Evolutionary conservation across 2,329 filamentous ascomycete species (phyloP), one percentile per base, ranked within the genome.

Genomic region (Dothiorella sarmentorum): DNA sequence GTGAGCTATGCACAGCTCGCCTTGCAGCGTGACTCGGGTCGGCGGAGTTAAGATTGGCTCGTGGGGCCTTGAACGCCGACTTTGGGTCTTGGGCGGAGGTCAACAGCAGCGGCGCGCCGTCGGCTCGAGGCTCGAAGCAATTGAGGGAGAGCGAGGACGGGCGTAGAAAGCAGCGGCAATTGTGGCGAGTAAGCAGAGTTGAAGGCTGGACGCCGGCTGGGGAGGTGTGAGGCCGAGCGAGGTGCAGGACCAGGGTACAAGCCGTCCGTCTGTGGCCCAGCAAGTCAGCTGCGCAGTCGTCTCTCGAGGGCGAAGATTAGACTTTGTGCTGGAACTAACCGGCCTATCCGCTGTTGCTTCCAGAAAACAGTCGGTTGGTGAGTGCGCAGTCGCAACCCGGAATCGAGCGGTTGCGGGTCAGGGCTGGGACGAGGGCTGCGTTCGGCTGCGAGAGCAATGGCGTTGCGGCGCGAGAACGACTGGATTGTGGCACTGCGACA

Each of bases 241-340:
- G 35, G 51, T 37, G 37, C 37, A 56, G 29, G 53, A 20, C 29
- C 38, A 45, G 53, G 53, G 37, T 56, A 45, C 53, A 56, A 37
- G 53, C 38, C 51, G 51, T 43, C 35, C 51, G 51, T 43, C 35
- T 37, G 51, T 24, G 24, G 51, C 35, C 35, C 51, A 40, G 51
- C 40, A 43, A 45, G 53, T 56, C 53, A 56, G 53, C 53, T 56
- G 53, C 53, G 40, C 53, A 45, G 53, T 38, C 40, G 53, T 56
- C 53, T 56, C 26, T 38, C 35, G 53, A 45, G 26, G 40, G 53
- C 47, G 47, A n/a, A n/a, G n/a, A 37, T 52, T 52, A 52, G 47
- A 33, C 31, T 52, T 52, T 31, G 47, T 26, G 26, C 40, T 45
- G 38, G 35, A 56, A 43, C 29, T 35, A 56, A 42, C 53, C 53